Evolutionary conservation across 768 basidiomycete genomes (phyloP).

Genomic region (Hygrocybe punicea): DNA sequence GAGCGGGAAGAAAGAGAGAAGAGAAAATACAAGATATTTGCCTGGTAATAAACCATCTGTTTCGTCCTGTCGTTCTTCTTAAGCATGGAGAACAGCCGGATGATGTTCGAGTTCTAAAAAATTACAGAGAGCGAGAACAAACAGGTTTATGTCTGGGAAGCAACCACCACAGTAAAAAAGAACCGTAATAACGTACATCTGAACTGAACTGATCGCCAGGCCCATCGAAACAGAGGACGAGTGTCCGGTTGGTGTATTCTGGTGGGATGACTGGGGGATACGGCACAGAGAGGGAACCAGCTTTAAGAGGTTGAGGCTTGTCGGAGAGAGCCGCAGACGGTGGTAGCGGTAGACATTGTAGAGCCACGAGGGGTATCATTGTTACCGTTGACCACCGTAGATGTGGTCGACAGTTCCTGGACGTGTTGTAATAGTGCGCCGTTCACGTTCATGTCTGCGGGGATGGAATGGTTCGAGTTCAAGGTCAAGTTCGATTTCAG

Average conservation of each 20-base stretch:
- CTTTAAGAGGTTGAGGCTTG: too few relatives aligned
- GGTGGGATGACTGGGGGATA: slow-evolving; percentile 36
- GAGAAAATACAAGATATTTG: slow-evolving; percentile 16
- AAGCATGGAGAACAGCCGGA: slow-evolving; percentile 53
- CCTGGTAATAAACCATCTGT: slow-evolving; percentile 67
- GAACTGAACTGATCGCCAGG: slow-evolving; percentile 52
- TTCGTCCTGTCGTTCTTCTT: slow-evolving; percentile 50
- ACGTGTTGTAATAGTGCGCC: not conserved
- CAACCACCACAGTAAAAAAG: too few relatives aligned
- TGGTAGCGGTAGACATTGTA: not conserved
- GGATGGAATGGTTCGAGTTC: not conserved
- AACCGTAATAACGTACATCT: slow-evolving; percentile 29
- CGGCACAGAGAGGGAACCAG: not conserved
- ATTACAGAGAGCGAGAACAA: too few relatives aligned
- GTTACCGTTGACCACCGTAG: not conserved
- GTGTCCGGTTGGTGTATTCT: slow-evolving; percentile 37
- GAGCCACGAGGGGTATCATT: slow-evolving; percentile 3
- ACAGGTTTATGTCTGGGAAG: too few relatives aligned
- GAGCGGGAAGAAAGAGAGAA: not conserved
- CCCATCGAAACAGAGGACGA: slow-evolving; percentile 57
- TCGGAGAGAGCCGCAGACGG: not conserved
- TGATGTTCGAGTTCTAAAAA: slow-evolving; percentile 50
- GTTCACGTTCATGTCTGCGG: not conserved
- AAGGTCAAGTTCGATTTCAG: too few relatives aligned
- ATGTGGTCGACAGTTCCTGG: not conserved